Base-by-base conservation (phyloP, 345 rosid species). In the Xanthoceras sorbifolium region DNA sequence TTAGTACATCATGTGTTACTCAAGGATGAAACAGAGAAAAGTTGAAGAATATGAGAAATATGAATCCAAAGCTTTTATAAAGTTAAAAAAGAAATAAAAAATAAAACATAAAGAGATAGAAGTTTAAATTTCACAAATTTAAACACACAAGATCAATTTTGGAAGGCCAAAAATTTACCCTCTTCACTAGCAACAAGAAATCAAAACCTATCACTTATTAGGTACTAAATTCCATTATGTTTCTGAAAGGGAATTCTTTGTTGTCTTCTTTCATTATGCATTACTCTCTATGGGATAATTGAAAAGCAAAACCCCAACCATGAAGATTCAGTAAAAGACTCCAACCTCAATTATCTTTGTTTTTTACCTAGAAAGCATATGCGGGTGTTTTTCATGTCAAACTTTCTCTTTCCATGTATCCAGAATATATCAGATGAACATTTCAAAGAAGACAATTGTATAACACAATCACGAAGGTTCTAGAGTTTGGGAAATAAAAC, bases 311-410 rank as follows among this genome's bases (percentile, higher is more conserved):
- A 52, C 11, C 6, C 9, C 50, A 36, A 46, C 34, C 54, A 22
- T 23, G 26, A 23, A 65, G 63, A 74, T 22, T 67, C 71, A 75
- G 50, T 31, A 14, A 17, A 20, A 65, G 50, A 64, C 4, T 72
- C 18, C 3, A 52, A 59, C 17, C 75, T 50, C 38, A 50, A 29
- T 9, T 50, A 52, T 8, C 10, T 22, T 50, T 54, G 4, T n/a
- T 70, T 52, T 50, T 25, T 5, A 54, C 14, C 26, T 54, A n/a
- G 25, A 29, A 26, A 73, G 44, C n/a, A 73, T 28, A 9, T 7
- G 10, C n/a, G 29, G 28, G 12, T 6, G 42, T 26, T 60, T 40
- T 26, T 8, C 15, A 38, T 4, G 18, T 22, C 50, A 31, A 69
- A 18, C 17, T 14, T 59, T 63, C 34, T 4, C 32, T 8, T 38